phyloP scores from a whole-genome alignment of 2,329 filamentous ascomycete genomes.

The Delphinella strobiligena region DNA sequence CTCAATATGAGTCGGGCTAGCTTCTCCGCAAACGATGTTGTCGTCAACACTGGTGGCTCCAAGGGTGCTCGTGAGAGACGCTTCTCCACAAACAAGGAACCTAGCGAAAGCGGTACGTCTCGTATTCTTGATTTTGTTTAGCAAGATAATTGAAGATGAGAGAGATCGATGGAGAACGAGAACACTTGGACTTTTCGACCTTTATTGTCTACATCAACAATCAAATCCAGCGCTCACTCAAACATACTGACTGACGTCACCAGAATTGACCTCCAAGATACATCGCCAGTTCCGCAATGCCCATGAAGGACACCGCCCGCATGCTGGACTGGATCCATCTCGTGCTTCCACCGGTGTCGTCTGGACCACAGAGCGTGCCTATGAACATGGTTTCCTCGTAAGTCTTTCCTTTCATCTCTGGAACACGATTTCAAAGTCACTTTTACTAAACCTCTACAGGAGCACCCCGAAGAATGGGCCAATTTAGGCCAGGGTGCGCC shows the following conservation, averaged over 20 bases:
- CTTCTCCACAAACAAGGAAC: conserved; percentile 31
- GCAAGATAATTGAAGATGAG: too few relatives aligned
- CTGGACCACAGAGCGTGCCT: conserved; percentile 80
- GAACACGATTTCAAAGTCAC: conserved; percentile 1
- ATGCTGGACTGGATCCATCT: conserved; percentile 80
- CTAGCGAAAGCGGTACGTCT: conserved; percentile 32
- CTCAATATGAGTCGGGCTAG: conserved; percentile 1
- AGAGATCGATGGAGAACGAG: too few relatives aligned
- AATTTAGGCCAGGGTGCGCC: conserved; percentile 91
- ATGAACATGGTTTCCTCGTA: conserved; percentile 65
- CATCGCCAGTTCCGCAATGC: conserved; percentile 82
- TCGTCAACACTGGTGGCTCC: conserved; percentile 2
- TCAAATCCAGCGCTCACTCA: too few relatives aligned
- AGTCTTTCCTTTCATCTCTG: not conserved
- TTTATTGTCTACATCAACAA: not conserved
- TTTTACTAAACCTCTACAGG: conserved; percentile 42
- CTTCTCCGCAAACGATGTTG: conserved; percentile 8
- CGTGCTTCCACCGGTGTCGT: conserved; percentile 87
- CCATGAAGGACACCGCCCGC: conserved; percentile 79
- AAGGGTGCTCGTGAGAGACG: conserved; percentile 17
- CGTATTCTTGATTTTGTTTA: conserved; percentile 6
- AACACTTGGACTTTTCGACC: too few relatives aligned
- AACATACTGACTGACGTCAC: not conserved
- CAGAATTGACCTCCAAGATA: conserved; percentile 72
- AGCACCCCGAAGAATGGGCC: conserved; percentile 74